A percentile compares a stretch with the other conserved stretches of the same genome.
These are phyloP conservation scores for Epicoccum sorghinum DNA, from an alignment of 2,329 filamentous ascomycete species.

Conservation along the genomic window DNA sequence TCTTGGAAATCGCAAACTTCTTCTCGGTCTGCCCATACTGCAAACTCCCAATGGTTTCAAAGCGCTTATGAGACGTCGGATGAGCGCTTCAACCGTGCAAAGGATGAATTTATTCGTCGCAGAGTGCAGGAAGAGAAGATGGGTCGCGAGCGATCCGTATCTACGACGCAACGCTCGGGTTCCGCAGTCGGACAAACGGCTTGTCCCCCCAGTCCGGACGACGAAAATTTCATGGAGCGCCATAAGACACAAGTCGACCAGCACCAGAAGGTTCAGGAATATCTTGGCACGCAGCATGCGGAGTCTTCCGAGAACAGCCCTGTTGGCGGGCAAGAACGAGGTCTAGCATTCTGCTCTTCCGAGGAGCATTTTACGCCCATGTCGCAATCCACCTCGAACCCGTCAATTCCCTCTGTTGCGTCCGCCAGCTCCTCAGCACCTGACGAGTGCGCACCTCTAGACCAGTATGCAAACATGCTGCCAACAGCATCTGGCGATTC, in stretches of 20 bases:
- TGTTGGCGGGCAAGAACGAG: slow-evolving; percentile 36
- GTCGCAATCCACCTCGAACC: slow-evolving; percentile 58
- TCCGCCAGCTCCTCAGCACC: slow-evolving; percentile 55
- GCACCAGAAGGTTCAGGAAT: slow-evolving; percentile 39
- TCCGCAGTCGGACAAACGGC: slow-evolving; percentile 41
- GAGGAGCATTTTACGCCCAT: slow-evolving; percentile 56
- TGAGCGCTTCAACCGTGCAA: slow-evolving; percentile 45
- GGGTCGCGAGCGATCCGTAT: slow-evolving; percentile 32
- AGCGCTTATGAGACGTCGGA: slow-evolving; percentile 36
- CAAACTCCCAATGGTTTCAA: slow-evolving; percentile 13
- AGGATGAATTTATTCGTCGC: slow-evolving; percentile 48
- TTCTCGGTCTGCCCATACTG: slow-evolving; percentile 14
- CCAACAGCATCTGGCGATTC: slow-evolving; percentile 44
- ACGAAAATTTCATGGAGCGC: slow-evolving; percentile 40
- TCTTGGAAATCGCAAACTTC: slow-evolving; percentile 13
- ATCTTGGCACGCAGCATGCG: slow-evolving; percentile 34
- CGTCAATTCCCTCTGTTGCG: slow-evolving; percentile 58
- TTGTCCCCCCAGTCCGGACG: slow-evolving; percentile 58
- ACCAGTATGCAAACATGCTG: slow-evolving; percentile 27
- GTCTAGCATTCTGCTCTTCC: slow-evolving; percentile 53
- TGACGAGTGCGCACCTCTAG: slow-evolving; percentile 37
- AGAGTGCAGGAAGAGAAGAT: slow-evolving; percentile 39
- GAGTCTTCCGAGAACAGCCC: slow-evolving; percentile 51
- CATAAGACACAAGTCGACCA: slow-evolving; percentile 37
- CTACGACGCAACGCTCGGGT: slow-evolving; percentile 29